These are phyloP conservation scores for Murraya paniculata DNA, from an alignment of 345 rosid genomes.

Conservation along the genomic window DNA sequence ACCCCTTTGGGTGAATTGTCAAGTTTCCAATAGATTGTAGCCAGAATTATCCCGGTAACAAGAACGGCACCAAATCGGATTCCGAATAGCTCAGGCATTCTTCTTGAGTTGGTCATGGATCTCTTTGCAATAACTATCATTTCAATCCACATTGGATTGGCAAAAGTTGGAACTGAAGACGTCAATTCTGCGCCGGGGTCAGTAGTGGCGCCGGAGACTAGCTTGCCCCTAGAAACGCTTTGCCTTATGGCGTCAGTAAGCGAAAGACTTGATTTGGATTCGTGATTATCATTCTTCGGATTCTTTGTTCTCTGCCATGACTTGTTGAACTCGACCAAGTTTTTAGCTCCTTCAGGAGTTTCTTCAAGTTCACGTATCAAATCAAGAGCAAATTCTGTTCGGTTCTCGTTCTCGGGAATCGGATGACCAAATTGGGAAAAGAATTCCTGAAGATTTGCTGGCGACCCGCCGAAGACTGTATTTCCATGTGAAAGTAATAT, in stretches of 20 bases:
- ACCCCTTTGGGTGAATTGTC: constrained; percentile 83
- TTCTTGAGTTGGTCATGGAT: constrained; percentile 60
- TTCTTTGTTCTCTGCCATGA: constrained; percentile 46
- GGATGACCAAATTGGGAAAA: constrained; percentile 79
- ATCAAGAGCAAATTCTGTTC: constrained; percentile 83
- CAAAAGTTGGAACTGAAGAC: constrained; percentile 64
- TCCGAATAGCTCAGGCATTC: constrained; percentile 81
- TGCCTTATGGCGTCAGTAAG: constrained; percentile 79
- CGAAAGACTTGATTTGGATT: constrained; percentile 29
- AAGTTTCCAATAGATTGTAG: constrained; percentile 75
- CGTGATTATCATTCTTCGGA: constrained; percentile 8
- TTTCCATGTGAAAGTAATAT: constrained; percentile 81
- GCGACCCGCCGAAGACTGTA: constrained; percentile 72
- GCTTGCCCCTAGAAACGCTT: constrained; percentile 75
- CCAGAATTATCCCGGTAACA: constrained; percentile 81
- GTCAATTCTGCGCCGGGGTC: constrained; percentile 27
- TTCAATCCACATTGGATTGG: constrained; percentile 84
- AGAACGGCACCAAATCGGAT: constrained; percentile 75
- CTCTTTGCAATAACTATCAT: constrained; percentile 71
- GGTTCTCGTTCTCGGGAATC: constrained; percentile 80
- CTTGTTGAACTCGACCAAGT: constrained; percentile 72
- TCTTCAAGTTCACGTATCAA: constrained; percentile 83
- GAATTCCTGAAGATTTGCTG: constrained; percentile 50
- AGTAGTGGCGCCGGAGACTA: constrained; percentile 62
- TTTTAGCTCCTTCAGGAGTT: constrained; percentile 58